Conservation (phyloP, 1,284 basidiomycete species). For the Ustilago tritici region DNA sequence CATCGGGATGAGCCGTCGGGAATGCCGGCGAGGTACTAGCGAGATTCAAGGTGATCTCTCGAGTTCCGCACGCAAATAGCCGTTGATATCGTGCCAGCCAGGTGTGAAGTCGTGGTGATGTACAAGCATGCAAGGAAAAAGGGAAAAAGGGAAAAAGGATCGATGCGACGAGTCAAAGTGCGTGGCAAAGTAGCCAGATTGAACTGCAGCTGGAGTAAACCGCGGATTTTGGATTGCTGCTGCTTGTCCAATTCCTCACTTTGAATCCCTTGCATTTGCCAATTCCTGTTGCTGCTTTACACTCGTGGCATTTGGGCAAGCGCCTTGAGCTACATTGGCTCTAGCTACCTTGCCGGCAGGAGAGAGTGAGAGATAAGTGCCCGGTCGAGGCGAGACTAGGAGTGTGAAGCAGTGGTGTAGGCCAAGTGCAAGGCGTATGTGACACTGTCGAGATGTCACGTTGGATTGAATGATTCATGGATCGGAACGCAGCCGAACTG, state of each 20-base stretch:
- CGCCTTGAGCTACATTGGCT: background rate
- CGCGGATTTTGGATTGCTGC: background rate
- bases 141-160: slow-evolving; percentile 3
- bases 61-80: background rate
- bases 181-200: slow-evolving; percentile 1
- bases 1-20: slow-evolving; percentile 5
- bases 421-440: background rate
- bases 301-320: background rate
- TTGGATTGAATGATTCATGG: too few species aligned
- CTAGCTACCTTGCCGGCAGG: background rate
- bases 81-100: background rate
- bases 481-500: slow-evolving; percentile 6
- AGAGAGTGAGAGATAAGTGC: background rate
- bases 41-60: background rate
- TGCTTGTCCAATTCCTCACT: slow-evolving; percentile 29
- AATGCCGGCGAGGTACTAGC: background rate
- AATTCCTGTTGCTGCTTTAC: background rate
- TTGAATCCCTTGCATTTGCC: slow-evolving; percentile 20
- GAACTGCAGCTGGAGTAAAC: background rate
- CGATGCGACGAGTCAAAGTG: slow-evolving; percentile 18
- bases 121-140: slow-evolving; percentile 2
- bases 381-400: background rate
- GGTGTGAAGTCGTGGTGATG: background rate
- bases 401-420: background rate
- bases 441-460: too few species aligned